These are phyloP conservation scores for Sporothrix luriei DNA, from an alignment of 2,329 filamentous ascomycete species.

Conservation along the genomic window DNA sequence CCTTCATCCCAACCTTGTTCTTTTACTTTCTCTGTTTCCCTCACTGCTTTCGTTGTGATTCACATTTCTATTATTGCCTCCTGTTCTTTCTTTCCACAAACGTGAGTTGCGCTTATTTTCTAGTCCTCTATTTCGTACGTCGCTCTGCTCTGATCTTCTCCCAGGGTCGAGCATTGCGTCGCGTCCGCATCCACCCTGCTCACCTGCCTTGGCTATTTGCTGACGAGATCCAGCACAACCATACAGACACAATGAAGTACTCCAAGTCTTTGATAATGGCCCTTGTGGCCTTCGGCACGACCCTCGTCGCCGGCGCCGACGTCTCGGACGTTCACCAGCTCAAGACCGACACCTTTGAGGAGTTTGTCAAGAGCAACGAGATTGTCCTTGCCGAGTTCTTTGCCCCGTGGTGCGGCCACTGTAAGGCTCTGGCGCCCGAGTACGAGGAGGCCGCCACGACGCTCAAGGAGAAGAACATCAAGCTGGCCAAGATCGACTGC, in stretches of 20 bases:
- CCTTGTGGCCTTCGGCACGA: slow-evolving; percentile 51
- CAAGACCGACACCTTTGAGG: slow-evolving; percentile 82
- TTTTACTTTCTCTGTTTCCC: slow-evolving; percentile 9
- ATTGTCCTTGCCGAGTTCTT: slow-evolving; percentile 85
- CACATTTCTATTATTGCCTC: neutral
- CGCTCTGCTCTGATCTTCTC: neutral
- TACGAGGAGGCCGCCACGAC: slow-evolving; percentile 84
- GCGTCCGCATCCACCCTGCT: neutral
- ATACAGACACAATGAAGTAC: slow-evolving; percentile 48
- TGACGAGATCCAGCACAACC: neutral
- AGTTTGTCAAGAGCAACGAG: slow-evolving; percentile 82
- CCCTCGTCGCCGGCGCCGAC: slow-evolving; percentile 59
- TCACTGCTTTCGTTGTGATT: slow-evolving; percentile 10
- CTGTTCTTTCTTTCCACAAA: slow-evolving; percentile 4
- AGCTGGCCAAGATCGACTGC: slow-evolving; percentile 87
- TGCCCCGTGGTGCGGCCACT: slow-evolving; percentile 66
- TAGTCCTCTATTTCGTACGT: neutral
- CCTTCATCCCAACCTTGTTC: slow-evolving; percentile 14
- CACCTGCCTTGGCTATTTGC: neutral
- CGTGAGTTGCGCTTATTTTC: slow-evolving; percentile 13
- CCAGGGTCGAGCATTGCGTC: neutral
- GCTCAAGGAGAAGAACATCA: slow-evolving; percentile 85
- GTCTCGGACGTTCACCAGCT: slow-evolving; percentile 82
- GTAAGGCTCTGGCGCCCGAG: slow-evolving; percentile 94
- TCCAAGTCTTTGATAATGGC: slow-evolving; percentile 45